These are phyloP conservation scores for Dichomitus squalens DNA, from an alignment of 1,284 basidiomycete species.

Conservation along the genomic window DNA sequence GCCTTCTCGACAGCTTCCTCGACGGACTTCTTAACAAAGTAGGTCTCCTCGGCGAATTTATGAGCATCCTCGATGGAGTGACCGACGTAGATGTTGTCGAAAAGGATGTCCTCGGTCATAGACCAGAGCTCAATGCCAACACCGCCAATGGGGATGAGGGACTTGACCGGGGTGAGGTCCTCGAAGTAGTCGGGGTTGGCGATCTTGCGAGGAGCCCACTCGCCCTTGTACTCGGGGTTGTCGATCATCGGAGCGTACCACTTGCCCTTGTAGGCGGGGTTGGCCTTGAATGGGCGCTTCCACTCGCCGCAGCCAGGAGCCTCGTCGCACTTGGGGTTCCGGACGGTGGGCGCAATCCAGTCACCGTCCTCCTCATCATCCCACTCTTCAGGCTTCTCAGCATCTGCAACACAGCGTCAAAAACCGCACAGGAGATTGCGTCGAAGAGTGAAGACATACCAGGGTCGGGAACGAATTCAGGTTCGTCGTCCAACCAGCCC, in stretches of 20 bases:
- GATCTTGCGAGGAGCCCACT: slow-evolving; percentile 93
- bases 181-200: slow-evolving; percentile 93
- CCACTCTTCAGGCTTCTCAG: slow-evolving; percentile 99
- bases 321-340: slow-evolving; percentile 89
- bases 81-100: slow-evolving; percentile 93
- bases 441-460: slow-evolving; percentile 41
- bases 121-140: slow-evolving; percentile 98
- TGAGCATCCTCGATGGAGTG: slow-evolving; percentile 86
- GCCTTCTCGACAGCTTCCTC: slow-evolving; percentile 58
- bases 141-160: slow-evolving; percentile 86
- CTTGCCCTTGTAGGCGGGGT: slow-evolving; percentile 94
- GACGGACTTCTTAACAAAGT: slow-evolving; percentile 77
- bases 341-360: slow-evolving; percentile 89
- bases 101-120: slow-evolving; percentile 97
- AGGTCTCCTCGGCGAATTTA: slow-evolving; percentile 81
- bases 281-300: slow-evolving; percentile 86
- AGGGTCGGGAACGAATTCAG: slow-evolving; percentile 84
- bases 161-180: slow-evolving; percentile 84
- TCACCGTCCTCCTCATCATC: slow-evolving; percentile 99
- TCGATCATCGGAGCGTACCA: slow-evolving; percentile 94
- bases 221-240: slow-evolving; percentile 97
- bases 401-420: slow-evolving; percentile 48
- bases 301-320: slow-evolving; percentile 95
- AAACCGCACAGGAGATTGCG: not conserved
- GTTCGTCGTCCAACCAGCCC: slow-evolving; percentile 95